Base-by-base conservation (phyloP, 805 yeast genomes). In the Candida ipomoeae region DNA sequence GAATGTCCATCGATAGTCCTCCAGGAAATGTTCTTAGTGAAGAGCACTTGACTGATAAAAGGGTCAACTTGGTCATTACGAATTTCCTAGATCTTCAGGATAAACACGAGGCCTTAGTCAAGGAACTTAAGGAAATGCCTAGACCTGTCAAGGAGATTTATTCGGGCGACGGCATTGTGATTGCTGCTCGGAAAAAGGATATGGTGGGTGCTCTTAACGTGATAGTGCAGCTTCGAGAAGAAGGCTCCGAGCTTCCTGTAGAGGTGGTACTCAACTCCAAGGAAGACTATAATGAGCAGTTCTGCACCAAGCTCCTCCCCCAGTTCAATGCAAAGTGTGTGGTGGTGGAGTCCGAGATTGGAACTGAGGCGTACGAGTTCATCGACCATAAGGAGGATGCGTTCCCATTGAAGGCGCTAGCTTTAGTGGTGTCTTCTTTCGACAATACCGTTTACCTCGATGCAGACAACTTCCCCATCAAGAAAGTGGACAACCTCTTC, bases 291-390 rank as follows among this genome's bases (percentile, higher is more conserved):
- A 67, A 69, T 40, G 48, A 49, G 10, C 76, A 75, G 31, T 60
- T 63, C 20, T 89, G 96, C 67, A 81, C 79, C 20, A 68, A 69
- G 7, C 71, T 85, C 2, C 71, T 88, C 57, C 90, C 92, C 0
- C 58, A 63, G 18, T 66, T 84, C 50, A 78, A 82, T 52, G 92
- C 85, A 3, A 75, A 74, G 55, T 89, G 96, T 73, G 79, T 86
- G 14, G 77, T 83, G 14, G 62, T 77, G 51, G 67, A 71, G 14
- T 65, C 66, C 3, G 65, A 68, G 15, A 73, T 85, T 51, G 91
- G 92, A 4, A 63, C 72, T 17, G 72, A 71, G 6, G 76, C 81
- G 10, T 56, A 50, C 35, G 36, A 21, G 7, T 35, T 23, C 13
- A 35, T 45, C 14, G 56, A 58, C 46, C 55, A 62, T 40, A 20